phyloP scores from a whole-genome alignment of 2,329 filamentous ascomycete species.

The Elsinoe batatas region DNA sequence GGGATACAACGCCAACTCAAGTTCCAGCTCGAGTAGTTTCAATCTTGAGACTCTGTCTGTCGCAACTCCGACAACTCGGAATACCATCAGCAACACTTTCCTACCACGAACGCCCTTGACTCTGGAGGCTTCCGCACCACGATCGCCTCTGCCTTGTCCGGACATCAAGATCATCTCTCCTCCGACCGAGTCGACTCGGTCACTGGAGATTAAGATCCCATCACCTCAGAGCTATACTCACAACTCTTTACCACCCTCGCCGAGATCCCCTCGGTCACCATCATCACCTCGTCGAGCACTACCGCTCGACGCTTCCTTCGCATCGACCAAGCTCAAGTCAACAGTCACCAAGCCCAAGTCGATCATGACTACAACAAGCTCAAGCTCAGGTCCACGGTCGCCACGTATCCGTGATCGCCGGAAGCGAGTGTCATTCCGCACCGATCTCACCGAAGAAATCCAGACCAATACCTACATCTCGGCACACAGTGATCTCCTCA shows the following conservation, averaged over 20 bases:
- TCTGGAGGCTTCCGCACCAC: not conserved
- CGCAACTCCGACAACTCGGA: constrained; percentile 51
- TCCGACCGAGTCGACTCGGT: not conserved
- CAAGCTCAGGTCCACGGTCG: not conserved
- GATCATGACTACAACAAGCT: not conserved
- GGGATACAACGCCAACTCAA: not conserved
- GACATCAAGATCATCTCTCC: constrained; percentile 9
- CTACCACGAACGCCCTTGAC: not conserved
- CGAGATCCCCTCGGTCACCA: not conserved
- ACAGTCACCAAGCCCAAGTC: constrained; percentile 32
- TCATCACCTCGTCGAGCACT: not conserved
- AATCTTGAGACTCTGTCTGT: constrained; percentile 44
- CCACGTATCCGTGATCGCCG: not conserved
- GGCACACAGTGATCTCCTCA: constrained; percentile 46
- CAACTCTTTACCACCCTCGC: not conserved
- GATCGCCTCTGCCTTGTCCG: constrained; percentile 6
- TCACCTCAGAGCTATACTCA: constrained; percentile 10
- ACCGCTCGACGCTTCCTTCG: constrained; percentile 1
- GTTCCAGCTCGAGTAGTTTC: constrained; percentile 28
- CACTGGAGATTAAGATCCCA: constrained; percentile 10
- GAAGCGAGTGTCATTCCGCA: constrained; percentile 49
- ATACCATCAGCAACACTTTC: constrained; percentile 53
- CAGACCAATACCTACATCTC: constrained; percentile 45
- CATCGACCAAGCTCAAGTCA: constrained; percentile 20
- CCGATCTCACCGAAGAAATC: constrained; percentile 50